phyloP scores from a whole-genome alignment of 2,329 filamentous ascomycete genomes.

The Phialemonium atrogriseum region DNA sequence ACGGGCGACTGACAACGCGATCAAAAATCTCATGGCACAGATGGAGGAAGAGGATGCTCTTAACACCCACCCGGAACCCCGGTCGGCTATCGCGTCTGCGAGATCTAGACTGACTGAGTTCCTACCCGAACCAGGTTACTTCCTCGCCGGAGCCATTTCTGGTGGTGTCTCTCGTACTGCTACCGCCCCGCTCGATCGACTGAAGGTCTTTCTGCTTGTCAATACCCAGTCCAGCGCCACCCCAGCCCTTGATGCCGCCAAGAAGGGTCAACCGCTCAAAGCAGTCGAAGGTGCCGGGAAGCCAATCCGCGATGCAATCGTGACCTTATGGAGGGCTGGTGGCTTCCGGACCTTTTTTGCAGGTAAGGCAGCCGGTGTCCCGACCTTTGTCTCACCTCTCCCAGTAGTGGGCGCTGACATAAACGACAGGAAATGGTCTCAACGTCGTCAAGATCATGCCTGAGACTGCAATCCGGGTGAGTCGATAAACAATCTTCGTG shows the following conservation, averaged over 20 bases:
- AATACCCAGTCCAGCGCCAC: conserved; percentile 60
- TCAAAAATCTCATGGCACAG: conserved; percentile 6
- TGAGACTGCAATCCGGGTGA: conserved; percentile 83
- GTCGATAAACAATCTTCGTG: conserved; percentile 4
- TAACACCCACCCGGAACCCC: conserved; percentile 11
- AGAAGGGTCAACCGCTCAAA: conserved; percentile 57
- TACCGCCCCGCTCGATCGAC: conserved; percentile 89
- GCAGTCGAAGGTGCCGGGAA: conserved; percentile 58
- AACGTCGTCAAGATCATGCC: conserved; percentile 99
- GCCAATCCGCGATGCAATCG: conserved; percentile 65
- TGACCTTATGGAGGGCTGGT: conserved; percentile 76
- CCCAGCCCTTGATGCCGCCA: conserved; percentile 56
- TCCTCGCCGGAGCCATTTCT: conserved; percentile 88
- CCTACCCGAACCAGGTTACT: conserved; percentile 91
- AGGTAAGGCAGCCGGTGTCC: conserved; percentile 45
- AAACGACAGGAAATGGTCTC: conserved; percentile 72
- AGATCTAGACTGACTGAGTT: conserved; percentile 54
- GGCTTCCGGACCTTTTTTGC: conserved; percentile 87
- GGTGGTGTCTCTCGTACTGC: conserved; percentile 92
- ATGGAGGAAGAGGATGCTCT: conserved; percentile 11
- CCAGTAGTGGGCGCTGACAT: conserved; percentile 3
- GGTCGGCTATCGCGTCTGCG: conserved; percentile 24
- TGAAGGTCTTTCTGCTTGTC: conserved; percentile 96
- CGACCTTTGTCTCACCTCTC: background rate
- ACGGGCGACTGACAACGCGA: background rate